A percentile compares a stretch with the other conserved stretches of the same genome.
Conservation (phyloP, 1,284 basidiomycete species). For the Cutaneotrichosporon cutaneum region DNA sequence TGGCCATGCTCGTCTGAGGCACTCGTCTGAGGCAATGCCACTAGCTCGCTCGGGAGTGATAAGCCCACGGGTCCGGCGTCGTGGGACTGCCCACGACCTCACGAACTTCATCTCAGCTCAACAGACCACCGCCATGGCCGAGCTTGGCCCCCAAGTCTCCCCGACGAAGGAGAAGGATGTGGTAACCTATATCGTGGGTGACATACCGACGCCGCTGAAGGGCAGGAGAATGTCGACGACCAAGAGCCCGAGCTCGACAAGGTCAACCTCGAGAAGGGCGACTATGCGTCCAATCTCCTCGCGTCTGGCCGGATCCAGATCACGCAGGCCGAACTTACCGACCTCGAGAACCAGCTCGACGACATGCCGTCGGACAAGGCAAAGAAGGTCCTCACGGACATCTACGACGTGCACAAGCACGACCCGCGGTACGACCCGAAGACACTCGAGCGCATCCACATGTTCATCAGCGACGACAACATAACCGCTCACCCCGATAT, state of each 20-base stretch:
- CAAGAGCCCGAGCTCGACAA: neutral
- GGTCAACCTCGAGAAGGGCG: slow-evolving; percentile 12
- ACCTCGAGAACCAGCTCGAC: slow-evolving; percentile 13
- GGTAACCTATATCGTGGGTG: slow-evolving; percentile 6
- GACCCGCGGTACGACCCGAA: slow-evolving; percentile 20
- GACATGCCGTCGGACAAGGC: slow-evolving; percentile 19
- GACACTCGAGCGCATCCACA: slow-evolving; percentile 17
- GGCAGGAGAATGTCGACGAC: neutral
- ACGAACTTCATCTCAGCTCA: neutral
- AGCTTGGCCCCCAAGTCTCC: neutral
- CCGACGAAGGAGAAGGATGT: slow-evolving; percentile 10
- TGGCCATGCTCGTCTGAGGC: neutral
- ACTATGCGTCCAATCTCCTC: slow-evolving; percentile 7
- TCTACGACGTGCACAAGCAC: slow-evolving; percentile 17
- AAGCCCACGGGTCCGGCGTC: neutral
- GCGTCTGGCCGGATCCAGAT: slow-evolving; percentile 19
- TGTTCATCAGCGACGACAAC: slow-evolving; percentile 17
- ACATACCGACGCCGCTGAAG: neutral
- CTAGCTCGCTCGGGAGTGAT: neutral
- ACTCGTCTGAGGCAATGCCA: neutral
- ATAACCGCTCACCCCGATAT: slow-evolving; percentile 14
- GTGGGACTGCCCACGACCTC: neutral
- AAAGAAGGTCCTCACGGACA: slow-evolving; percentile 14
- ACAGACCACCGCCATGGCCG: slow-evolving; percentile 3
- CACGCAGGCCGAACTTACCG: slow-evolving; percentile 15